Evolutionary conservation across 2,329 filamentous ascomycete genomes (phyloP), one percentile per base, ranked within the genome.

Genomic region (Cladosporium sp.): DNA sequence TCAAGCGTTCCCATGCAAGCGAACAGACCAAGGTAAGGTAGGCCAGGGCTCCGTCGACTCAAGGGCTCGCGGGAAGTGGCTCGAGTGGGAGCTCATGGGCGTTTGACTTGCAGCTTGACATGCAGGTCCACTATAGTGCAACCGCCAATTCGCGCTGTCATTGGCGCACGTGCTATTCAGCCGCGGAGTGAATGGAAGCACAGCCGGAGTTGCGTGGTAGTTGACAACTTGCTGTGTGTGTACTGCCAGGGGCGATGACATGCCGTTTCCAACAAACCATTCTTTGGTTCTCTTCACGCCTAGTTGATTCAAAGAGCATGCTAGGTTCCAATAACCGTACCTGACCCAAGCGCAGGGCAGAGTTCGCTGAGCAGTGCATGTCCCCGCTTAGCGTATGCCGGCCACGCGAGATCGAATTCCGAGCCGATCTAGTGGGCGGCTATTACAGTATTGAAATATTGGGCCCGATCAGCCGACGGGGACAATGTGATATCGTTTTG

Each of bases 21-120:
- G 53, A 56, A 32, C 53, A 57, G 21, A 32, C 54, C 54, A 28
- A 46, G 39, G 36, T 36, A 36, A 16, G 32, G 34, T 43, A 43
- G 39, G 11, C 39, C 39, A 16, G 14, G 39, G n/a, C 18, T 7
- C 36, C 28, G 28, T 36, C 54, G 54, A 57, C 39, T 57, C 54
- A 57, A 57, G 54, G 26, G 30, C 39, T 32, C 51, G 26, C 51
- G 51, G 51, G 26, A 54, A 54, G 51, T 46, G 39, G 39, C n/a
- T n/a, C n/a, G 39, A 46, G 39, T 18, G 13, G 3, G 39, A 39
- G 48, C 48, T 26, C 48, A 16, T 23, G 32, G 32, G 32, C 21
- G 54, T 57, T 34, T 39, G 51, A 54, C 51, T 23, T 57, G 54
- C 54, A 34, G 54, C 54, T 57, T 57, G 23, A 57, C 54, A 57